phyloP scores from a whole-genome alignment of 2,329 filamentous ascomycete genomes.

The Seiridium unicorne region DNA sequence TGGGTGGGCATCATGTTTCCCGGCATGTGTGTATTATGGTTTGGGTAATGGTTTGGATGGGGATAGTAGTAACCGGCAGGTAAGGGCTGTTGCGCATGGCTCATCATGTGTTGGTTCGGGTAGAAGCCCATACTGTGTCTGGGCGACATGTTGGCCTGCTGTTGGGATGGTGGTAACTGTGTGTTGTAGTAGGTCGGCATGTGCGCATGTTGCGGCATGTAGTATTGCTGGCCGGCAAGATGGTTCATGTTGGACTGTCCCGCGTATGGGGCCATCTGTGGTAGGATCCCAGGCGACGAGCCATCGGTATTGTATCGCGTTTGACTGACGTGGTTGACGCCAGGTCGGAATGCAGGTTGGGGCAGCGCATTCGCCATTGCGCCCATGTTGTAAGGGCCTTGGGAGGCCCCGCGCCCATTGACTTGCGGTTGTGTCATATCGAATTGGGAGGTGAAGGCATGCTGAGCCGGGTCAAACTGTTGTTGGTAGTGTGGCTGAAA shows the following conservation, averaged over 20 bases:
- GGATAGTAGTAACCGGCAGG: conserved; percentile 43
- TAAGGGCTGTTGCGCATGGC: conserved; percentile 33
- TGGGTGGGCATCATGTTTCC: conserved; percentile 32
- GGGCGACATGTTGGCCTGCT: conserved; percentile 29
- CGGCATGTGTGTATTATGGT: conserved; percentile 29
- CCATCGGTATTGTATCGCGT: conserved; percentile 28
- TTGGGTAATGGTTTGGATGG: conserved; percentile 33
- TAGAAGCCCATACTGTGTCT: conserved; percentile 44
- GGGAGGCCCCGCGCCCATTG: conserved; percentile 31
- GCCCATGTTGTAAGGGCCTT: conserved; percentile 47
- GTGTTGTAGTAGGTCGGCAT: conserved; percentile 42
- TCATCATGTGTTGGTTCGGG: conserved; percentile 40
- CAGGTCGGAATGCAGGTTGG: conserved; percentile 34
- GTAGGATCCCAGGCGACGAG: conserved; percentile 35
- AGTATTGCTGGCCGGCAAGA: conserved; percentile 43
- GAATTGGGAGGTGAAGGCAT: conserved; percentile 40
- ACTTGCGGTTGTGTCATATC: conserved; percentile 36
- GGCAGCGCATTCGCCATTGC: conserved; percentile 44
- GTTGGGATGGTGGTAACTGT: conserved; percentile 36
- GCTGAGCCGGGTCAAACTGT: conserved; percentile 30
- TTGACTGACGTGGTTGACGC: conserved; percentile 33
- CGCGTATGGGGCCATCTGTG: conserved; percentile 39
- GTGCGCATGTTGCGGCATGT: conserved; percentile 41
- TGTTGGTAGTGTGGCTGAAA: conserved; percentile 29
- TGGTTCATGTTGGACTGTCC: conserved; percentile 34